Evolutionary conservation across 2,329 filamentous ascomycete genomes (phyloP), one percentile per base, ranked within the genome.

Genomic region (Colletotrichum sp.): DNA sequence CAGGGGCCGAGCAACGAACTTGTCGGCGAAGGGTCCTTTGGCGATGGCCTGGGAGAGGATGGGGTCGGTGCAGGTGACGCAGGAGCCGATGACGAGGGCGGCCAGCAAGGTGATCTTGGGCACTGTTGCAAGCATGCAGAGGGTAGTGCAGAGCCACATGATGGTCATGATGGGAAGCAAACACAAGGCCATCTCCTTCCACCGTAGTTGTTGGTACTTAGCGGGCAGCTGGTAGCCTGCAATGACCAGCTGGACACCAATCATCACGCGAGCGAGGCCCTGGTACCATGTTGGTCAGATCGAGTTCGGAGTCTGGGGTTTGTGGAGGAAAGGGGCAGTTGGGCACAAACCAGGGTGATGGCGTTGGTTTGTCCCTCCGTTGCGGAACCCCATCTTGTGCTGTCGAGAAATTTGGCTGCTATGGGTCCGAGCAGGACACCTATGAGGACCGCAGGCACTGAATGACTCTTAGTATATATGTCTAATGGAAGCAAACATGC

Each of bases 11-110:
- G 88, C 85, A 4, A 93, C 91, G 73, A 89, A 93, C 76, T 91
- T 92, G 79, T 93, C 91, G 0, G 92, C 87, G 78, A 93, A 92
- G 0, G 90, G 89, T 0, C 91, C 91, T 80, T 93, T 93, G 28
- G 91, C 92, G 18, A 93, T 87, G 34, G 90, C 90, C 78, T 92
- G 91, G 0, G 90, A 92, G 7, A 93, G 84, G 16, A 93, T 86
- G 0, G 91, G 91, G 76, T 93, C 92, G 0, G 91, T 93, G 74
- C 88, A 92, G 4, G 91, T 92, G 8, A 92, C 90, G 66, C 90
- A 92, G 0, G 91, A 90, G 4, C 87, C 90, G 76, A 93, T 91
- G 26, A 91, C 90, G 39, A 93, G 83, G 2, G 89, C 87, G 3
- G 89, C 85, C 3, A 91, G 85, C 16, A 91, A 83, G 0, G 88